These are phyloP conservation scores for Botryosphaeria dothidea DNA, from an alignment of 2,329 filamentous ascomycete genomes.

Conservation along the genomic window DNA sequence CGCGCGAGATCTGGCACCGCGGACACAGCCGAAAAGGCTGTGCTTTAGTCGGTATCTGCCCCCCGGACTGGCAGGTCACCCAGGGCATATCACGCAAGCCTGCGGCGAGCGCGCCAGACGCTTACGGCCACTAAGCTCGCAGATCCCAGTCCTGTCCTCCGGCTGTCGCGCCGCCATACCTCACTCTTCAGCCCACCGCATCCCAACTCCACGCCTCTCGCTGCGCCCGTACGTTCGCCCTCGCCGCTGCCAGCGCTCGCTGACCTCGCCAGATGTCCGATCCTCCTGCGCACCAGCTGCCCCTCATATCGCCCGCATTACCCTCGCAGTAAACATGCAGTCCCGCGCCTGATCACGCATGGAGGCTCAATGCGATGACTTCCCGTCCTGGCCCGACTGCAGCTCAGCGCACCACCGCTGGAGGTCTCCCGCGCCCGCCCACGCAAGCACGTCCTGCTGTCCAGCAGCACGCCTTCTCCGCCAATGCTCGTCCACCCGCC, in stretches of 20 bases:
- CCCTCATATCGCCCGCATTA: conserved; percentile 15
- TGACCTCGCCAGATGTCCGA: conserved; percentile 19
- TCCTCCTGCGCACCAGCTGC: conserved; percentile 15
- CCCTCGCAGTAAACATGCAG: conserved; percentile 12
- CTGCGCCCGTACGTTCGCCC: conserved; percentile 10
- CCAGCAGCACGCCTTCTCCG: conserved; percentile 24
- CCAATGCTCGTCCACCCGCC: conserved; percentile 31
- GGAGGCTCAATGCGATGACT: conserved; percentile 44
- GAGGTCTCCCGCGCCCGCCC: conserved; percentile 31
- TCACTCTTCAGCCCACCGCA: conserved; percentile 4
- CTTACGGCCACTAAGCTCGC: conserved; percentile 17
- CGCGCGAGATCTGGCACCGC: conserved; percentile 12
- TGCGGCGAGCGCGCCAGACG: conserved; percentile 10
- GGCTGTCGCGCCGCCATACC: conserved; percentile 7
- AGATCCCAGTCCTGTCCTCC: conserved; percentile 12
- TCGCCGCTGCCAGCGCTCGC: background rate
- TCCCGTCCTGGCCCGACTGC: conserved; percentile 43
- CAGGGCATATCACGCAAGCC: conserved; percentile 9
- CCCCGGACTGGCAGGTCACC: background rate
- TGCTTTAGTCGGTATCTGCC: conserved; percentile 3
- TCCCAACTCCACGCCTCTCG: background rate
- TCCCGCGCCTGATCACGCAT: conserved; percentile 39
- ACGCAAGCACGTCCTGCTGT: conserved; percentile 32
- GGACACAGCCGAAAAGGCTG: conserved; percentile 7
- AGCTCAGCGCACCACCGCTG: conserved; percentile 38